Evolutionary conservation across 2,329 filamentous ascomycete species (phyloP).

Genomic region (Ambrosiella cleistominuta): DNA sequence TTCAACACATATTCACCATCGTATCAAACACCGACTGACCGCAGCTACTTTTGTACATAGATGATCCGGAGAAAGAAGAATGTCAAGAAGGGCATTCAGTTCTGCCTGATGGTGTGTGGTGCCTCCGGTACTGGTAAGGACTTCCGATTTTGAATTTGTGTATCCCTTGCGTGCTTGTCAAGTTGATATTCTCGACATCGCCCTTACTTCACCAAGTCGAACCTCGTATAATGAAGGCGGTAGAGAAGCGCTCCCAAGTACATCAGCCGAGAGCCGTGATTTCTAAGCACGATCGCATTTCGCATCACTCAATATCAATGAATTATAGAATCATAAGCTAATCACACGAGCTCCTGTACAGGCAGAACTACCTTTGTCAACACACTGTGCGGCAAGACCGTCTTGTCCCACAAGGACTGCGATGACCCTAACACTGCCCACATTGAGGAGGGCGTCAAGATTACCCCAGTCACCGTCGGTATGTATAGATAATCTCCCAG

Average conservation of each 20-base stretch:
- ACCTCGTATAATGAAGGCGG: no score
- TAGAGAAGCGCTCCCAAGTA: no score
- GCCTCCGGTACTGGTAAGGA: slow-evolving; percentile 85
- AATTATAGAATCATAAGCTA: not conserved
- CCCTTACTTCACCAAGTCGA: not conserved
- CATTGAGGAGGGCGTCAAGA: slow-evolving; percentile 91
- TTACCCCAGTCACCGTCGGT: slow-evolving; percentile 97
- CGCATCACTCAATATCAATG: not conserved
- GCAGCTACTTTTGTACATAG: slow-evolving; percentile 35
- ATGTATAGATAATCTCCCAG: slow-evolving; percentile 15
- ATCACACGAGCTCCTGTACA: slow-evolving; percentile 21
- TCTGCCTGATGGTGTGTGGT: slow-evolving; percentile 99
- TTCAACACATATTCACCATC: not conserved
- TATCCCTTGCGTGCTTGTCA: not conserved
- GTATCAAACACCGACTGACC: slow-evolving; percentile 12
- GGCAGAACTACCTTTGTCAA: slow-evolving; percentile 98
- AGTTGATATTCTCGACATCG: not conserved
- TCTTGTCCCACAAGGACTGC: slow-evolving; percentile 77
- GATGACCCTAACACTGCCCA: slow-evolving; percentile 82
- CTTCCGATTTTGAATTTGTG: slow-evolving; percentile 12
- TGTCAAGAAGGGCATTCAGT: slow-evolving; percentile 99
- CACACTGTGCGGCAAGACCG: slow-evolving; percentile 90
- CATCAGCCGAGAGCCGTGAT: no score
- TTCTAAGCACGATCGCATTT: no score
- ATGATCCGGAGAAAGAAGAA: slow-evolving; percentile 99